A percentile compares a stretch with the other conserved stretches of the same genome.
phyloP scores from a whole-genome alignment of 768 basidiomycete species.

The Tylopilus sp. region DNA sequence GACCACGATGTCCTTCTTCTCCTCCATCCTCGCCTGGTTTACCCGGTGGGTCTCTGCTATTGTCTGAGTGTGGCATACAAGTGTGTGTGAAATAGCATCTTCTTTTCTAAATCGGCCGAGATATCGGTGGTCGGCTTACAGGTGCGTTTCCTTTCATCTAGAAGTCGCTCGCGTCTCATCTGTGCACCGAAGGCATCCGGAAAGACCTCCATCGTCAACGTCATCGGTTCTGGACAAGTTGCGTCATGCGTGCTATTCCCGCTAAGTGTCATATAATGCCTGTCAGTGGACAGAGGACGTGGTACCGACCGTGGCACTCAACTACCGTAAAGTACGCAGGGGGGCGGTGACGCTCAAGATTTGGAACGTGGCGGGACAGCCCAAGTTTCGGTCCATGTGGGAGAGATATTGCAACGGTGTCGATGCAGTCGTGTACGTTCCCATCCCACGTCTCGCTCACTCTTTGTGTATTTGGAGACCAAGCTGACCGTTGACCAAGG shows the following conservation, averaged over 20 bases:
- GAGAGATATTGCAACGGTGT: constrained; percentile 91
- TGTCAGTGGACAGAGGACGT: constrained; percentile 97
- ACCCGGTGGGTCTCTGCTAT: constrained; percentile 35
- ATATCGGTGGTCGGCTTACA: constrained; percentile 91
- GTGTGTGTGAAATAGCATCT: constrained; percentile 54
- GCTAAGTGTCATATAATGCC: too few relatives aligned
- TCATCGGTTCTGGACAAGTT: constrained; percentile 80
- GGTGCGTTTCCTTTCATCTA: constrained; percentile 35
- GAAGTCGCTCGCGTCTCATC: not conserved
- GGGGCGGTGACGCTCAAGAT: constrained; percentile 90
- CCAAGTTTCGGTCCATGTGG: constrained; percentile 94
- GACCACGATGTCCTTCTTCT: constrained; percentile 42
- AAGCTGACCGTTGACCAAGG: too few relatives aligned
- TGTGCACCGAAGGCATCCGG: constrained; percentile 78
- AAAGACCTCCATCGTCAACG: constrained; percentile 93
- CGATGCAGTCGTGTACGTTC: constrained; percentile 81
- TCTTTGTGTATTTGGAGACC: too few relatives aligned
- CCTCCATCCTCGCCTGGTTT: constrained; percentile 57
- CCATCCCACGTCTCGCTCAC: not conserved
- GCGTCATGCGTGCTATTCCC: too few relatives aligned
- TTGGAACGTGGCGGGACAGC: constrained; percentile 96
- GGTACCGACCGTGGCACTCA: constrained; percentile 94
- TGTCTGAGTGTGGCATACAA: not conserved
- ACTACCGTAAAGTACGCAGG: constrained; percentile 82
- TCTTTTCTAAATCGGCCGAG: constrained; percentile 86